Evolutionary conservation across 2,329 filamentous ascomycete genomes (phyloP).

Genomic region (Microsporum canis): DNA sequence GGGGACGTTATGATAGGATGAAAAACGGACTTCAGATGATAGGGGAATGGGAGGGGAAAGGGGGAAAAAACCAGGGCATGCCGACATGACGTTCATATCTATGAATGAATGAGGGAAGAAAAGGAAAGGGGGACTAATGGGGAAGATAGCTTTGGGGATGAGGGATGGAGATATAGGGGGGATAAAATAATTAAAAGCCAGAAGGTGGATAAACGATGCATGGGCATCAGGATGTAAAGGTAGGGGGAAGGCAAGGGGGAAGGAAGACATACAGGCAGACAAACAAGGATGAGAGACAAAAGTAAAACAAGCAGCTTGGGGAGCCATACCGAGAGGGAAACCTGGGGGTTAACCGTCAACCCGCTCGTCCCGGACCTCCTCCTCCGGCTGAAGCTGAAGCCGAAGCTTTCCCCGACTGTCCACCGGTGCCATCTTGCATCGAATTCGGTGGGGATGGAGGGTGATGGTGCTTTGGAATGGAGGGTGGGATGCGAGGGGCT

Average conservation of each 20-base stretch:
- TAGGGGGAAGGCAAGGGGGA: not conserved
- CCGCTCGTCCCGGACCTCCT: constrained; percentile 15
- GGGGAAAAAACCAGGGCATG: not conserved
- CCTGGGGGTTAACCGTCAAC: constrained; percentile 12
- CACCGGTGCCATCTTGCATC: not conserved
- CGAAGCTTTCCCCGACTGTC: constrained; percentile 16
- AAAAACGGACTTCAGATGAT: not conserved
- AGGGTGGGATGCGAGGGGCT: constrained; percentile 29
- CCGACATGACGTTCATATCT: not conserved
- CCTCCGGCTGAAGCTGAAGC: constrained; percentile 22
- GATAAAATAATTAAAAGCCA: not conserved
- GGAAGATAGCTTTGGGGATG: not conserved
- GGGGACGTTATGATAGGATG: not conserved
- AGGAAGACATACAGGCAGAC: not conserved
- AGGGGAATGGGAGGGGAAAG: not conserved
- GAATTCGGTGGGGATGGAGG: not conserved
- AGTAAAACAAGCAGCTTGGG: not conserved
- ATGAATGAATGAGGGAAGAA: not conserved
- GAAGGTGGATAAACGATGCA: not conserved
- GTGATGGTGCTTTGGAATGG: constrained; percentile 44
- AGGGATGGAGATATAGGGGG: not conserved
- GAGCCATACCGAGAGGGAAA: constrained; percentile 3
- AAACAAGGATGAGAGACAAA: not conserved
- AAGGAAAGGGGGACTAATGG: not conserved
- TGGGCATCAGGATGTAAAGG: not conserved